Base-by-base conservation (phyloP, 1,139 yeast genomes). In the Debaryomyces coudertii region DNA sequence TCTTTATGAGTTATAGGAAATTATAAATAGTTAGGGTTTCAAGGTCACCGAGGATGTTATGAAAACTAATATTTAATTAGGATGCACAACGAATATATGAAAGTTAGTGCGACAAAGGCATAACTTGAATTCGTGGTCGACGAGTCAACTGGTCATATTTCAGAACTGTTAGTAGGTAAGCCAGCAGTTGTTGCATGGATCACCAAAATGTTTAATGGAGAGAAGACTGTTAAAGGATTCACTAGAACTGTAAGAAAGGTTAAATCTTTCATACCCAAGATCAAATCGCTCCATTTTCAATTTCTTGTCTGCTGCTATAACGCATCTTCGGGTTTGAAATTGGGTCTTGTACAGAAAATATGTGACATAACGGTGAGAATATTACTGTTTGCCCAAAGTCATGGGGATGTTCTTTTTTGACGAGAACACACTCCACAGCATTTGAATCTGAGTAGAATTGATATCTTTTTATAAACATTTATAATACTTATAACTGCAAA, bases 191-290 rank as follows among this genome's bases (percentile, higher is more conserved):
- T 49, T 8, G 36, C 41, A 5, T 49, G 50, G 50, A 18, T 49
- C 8, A 42, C 35, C 16, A 45, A 37, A 9, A 42, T 40, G 23
- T 45, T 49, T 15, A 36, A 45, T 33, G 50, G 50, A 1, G 33
- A 28, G 2, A 22, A 27, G 5, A 28, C 42, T 1, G 42, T 39
- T 4, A 31, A 43, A 15, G 52, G 50, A 2, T 44, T 46, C 30
- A 9, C 35, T 15, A 40, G 53, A 48, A 39, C 51, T 52, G 25
- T 76, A 76, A 1, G 49, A 63, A 31, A 58, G 68, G 68, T 8
- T 76, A 75, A 1, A 41, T 71, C 2, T 69, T 69, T 43, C 55
- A 69, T 7, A 69, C 61, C 54, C 75, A 2, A 39, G 43, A 4
- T 20, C 37, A 7, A 28, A 70, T 44, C 71, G 71, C 1, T 40